Base-by-base conservation (phyloP, 176 grass and related monocot genomes). In the Aegilops tauschii region DNA sequence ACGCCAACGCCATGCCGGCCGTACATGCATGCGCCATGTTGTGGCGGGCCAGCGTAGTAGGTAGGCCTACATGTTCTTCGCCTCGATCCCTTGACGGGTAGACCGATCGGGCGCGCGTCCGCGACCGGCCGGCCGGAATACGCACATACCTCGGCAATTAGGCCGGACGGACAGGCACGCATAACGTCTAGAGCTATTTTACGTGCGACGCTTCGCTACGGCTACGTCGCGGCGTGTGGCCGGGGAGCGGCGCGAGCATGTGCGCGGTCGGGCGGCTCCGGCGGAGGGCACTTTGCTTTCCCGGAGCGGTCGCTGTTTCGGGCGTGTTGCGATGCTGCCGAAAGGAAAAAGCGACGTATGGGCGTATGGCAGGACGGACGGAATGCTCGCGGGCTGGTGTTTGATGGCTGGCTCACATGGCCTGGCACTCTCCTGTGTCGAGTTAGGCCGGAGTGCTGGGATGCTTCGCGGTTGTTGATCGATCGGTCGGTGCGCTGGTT, bases 321-420 rank as follows among this genome's bases (percentile, higher is more conserved):
- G 12, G n/a, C n/a, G 61, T 63, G 3, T 27, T 29, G 42, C 72
- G 42, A 12, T 28, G 71, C 71, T 49, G 72, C 72, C 72, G 40
- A 75, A 75, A 75, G 23, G 73, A 73, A 45, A 47, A 47, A 73
- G 70, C 70, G 70, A 25, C 21, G 37, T 45, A 73, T 73, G 70
- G 70, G 29, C 25, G 28, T 23, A 64, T 64, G 64, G 28, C 50
- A 7, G 50, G 50, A 18, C 5, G 50, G 50, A 18, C 50, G 16
- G 50, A 54, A 54, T 54, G 50, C 50, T 1, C 50, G 50, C 50
- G 16, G 16, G 50, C 12, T 12, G 11, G 27, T 65, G 63, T 30
- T 29, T 14, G 63, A 65, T 16, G 27, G 11, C 4, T 72, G 8
- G 69, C 44, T 50, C 42, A 76, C 44, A 76, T 76, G 73, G 73